Base-by-base conservation (phyloP, 2,329 filamentous ascomycete species). In the Alternaria longipes region DNA sequence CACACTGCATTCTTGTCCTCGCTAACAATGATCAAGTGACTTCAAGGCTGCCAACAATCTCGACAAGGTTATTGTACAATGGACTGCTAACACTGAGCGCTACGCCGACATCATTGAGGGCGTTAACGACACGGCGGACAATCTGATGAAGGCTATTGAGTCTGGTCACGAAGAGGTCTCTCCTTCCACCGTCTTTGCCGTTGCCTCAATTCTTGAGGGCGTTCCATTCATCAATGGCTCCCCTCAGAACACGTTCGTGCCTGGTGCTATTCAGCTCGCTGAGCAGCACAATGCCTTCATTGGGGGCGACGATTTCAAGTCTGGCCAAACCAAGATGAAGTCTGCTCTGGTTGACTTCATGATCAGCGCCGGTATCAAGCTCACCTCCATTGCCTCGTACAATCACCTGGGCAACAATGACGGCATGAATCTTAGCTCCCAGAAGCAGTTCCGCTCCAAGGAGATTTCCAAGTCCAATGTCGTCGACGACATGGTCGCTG, bases 241-340 rank as follows among this genome's bases (percentile, higher is more conserved):
- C 66, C 95, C 95, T 34, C 95, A 99, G 82, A 99, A 99, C 86
- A 99, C 95, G 44, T 98, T 99, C 74, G 94, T 99, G 20, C 94
- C 94, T 8, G 95, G 95, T 75, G 92, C 91, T 62, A 90, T 98
- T 70, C 86, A 94, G 76, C 89, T 99, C 60, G 95, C 95, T 22
- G 92, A 96, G 84, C 86, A 90, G 81, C 89, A 96, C 81, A 86
- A 87, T 59, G 89, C 94, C 64, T 99, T 97, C 84, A 93, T 99
- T 74, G 95, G 95, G 60, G 95, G 95, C 68, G 95, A 99, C 75
- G 95, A 99, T 84, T 99, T 99, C 90, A 99, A 99, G 85, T 98
- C 95, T 65, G 95, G 95, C 65, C 95, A 99, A 86, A 99, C 95
- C 79, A 99, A 99, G 89, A 99, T 99, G 95, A 99, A 99, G 85